Conservation (phyloP, 2,329 filamentous ascomycete species). For the Elsinoe australis region DNA sequence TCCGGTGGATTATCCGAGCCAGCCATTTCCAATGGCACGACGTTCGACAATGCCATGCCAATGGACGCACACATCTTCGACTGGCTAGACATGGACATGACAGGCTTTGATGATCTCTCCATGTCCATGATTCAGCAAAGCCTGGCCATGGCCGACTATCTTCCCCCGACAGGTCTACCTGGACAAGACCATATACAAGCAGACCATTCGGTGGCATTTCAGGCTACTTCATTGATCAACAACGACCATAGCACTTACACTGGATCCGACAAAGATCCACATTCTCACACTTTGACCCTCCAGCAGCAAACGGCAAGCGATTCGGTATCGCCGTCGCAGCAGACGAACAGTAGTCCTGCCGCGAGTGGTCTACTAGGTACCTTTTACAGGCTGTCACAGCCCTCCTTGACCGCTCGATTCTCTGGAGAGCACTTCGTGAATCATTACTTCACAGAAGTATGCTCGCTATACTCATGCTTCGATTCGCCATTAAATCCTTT, state of each 20-base stretch:
- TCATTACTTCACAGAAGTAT: conserved; percentile 57
- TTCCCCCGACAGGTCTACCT: neutral
- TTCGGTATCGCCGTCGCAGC: neutral
- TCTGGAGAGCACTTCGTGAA: conserved; percentile 44
- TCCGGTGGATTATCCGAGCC: too few species aligned
- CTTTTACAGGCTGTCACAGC: conserved; percentile 24
- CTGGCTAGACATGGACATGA: conserved; percentile 7
- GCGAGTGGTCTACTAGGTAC: neutral
- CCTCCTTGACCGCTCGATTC: conserved; percentile 27
- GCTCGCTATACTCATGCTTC: conserved; percentile 54
- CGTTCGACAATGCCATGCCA: neutral
- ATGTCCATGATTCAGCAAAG: conserved; percentile 8
- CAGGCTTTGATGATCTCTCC: neutral
- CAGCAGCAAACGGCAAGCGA: neutral
- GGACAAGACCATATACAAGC: neutral
- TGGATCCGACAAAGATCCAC: too few species aligned
- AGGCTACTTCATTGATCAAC: too few species aligned
- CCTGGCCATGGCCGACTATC: neutral
- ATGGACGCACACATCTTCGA: conserved; percentile 1
- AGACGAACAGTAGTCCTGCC: neutral
- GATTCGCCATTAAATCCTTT: conserved; percentile 56
- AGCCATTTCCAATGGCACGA: too few species aligned
- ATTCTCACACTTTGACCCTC: too few species aligned
- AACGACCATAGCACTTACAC: too few species aligned
- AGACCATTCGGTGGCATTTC: too few species aligned